Conservation (phyloP, 2,329 filamentous ascomycete genomes). For the Chaetomiaceae sp. region DNA sequence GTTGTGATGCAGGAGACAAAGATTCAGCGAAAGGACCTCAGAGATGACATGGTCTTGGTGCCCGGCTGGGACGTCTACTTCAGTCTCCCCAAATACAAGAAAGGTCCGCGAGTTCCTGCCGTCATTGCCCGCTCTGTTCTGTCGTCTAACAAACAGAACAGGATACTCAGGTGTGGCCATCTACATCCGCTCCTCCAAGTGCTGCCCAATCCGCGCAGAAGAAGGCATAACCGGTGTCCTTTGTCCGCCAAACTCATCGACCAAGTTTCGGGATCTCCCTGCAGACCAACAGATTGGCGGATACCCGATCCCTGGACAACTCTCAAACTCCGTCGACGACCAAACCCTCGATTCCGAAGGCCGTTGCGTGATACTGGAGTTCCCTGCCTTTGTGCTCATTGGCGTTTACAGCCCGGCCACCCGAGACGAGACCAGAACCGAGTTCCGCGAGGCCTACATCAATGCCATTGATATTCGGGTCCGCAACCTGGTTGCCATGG, state of each 20-base stretch:
- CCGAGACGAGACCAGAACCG: slow-evolving; percentile 75
- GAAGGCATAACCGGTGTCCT: slow-evolving; percentile 88
- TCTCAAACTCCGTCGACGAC: slow-evolving; percentile 62
- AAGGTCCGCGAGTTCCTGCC: slow-evolving; percentile 51
- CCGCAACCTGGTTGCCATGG: slow-evolving; percentile 73
- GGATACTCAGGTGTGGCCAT: slow-evolving; percentile 95
- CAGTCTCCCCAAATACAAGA: slow-evolving; percentile 88
- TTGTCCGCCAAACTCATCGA: slow-evolving; percentile 65
- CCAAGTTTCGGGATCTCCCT: slow-evolving; percentile 70
- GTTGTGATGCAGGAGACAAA: slow-evolving; percentile 95
- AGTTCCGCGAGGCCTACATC: slow-evolving; percentile 78
- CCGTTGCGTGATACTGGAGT: slow-evolving; percentile 85
- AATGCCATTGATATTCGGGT: slow-evolving; percentile 76
- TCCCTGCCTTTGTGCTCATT: slow-evolving; percentile 88
- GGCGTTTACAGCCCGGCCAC: slow-evolving; percentile 91
- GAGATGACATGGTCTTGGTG: slow-evolving; percentile 92
- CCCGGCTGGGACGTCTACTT: slow-evolving; percentile 96
- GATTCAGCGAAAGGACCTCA: slow-evolving; percentile 87
- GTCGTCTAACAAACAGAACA: slow-evolving; percentile 33
- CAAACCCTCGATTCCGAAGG: slow-evolving; percentile 81
- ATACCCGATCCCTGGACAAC: slow-evolving; percentile 69
- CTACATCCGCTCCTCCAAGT: slow-evolving; percentile 84
- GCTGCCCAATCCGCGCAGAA: slow-evolving; percentile 82
- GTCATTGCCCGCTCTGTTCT: background rate
- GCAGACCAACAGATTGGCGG: slow-evolving; percentile 76